phyloP scores from a whole-genome alignment of 129 eudicot genomes.

The Flaveria bidentis region DNA sequence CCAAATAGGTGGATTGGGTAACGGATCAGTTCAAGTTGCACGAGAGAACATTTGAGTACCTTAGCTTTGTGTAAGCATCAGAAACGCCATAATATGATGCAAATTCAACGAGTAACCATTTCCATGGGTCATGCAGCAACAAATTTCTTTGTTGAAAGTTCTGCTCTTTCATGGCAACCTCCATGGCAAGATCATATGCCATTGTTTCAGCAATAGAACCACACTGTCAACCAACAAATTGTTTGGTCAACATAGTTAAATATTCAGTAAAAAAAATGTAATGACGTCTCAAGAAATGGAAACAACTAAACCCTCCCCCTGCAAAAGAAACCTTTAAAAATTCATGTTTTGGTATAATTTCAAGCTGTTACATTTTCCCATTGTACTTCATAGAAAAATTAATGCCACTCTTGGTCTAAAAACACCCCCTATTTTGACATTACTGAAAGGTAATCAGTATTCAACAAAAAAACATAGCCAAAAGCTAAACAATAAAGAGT shows the following conservation, averaged over 20 bases:
- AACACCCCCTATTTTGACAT: too few species aligned
- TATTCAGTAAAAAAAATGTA: constrained; percentile 18
- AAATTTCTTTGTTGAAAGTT: constrained; percentile 78
- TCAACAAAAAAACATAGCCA: too few species aligned
- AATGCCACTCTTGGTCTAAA: too few species aligned
- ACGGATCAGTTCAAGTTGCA: background rate
- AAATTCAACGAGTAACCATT: constrained; percentile 77
- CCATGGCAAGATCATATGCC: constrained; percentile 78
- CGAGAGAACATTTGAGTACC: constrained; percentile 39
- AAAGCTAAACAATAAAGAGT: background rate
- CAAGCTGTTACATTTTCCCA: background rate
- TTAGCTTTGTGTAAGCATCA: constrained; percentile 72
- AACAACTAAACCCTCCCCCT: too few species aligned
- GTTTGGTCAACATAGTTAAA: constrained; percentile 5
- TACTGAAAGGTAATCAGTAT: too few species aligned
- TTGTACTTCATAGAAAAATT: too few species aligned
- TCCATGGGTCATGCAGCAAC: constrained; percentile 71
- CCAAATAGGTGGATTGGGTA: background rate
- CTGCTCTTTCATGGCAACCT: constrained; percentile 81
- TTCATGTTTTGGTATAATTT: background rate
- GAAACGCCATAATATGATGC: constrained; percentile 89
- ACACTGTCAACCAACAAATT: constrained; percentile 45
- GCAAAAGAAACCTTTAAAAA: too few species aligned
- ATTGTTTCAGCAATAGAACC: constrained; percentile 94
- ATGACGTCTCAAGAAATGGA: background rate